Base-by-base conservation (phyloP, 495 filamentous ascomycete genomes). In the Tuber magnatum region DNA sequence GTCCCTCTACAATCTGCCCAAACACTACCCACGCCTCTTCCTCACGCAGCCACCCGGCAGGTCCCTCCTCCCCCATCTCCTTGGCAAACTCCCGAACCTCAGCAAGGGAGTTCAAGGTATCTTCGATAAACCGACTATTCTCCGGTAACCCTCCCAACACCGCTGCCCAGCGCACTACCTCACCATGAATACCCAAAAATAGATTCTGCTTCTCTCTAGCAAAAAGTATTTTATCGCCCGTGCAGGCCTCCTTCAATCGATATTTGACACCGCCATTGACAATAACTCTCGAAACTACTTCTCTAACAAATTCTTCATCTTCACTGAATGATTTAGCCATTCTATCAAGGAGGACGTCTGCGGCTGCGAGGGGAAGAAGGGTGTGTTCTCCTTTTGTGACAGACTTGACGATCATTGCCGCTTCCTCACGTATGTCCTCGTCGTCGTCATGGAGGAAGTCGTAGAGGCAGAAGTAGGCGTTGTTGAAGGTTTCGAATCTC, bases 171-270 rank as follows among this genome's bases (percentile, higher is more conserved):
- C 87, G 72, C 35, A 86, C 85, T 1, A 88, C 85, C 83, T 97
- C 94, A 12, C 87, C 83, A 4, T 92, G 88, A 70, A 92, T 88
- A 79, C 97, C 94, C 71, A 95, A 85, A 81, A 91, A 97, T 0
- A 97, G 85, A 75, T 99, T 99, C 77, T 94, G 93, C 79, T 95
- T 93, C 84, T 99, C 95, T 78, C 92, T 86, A 22, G 88, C 89
- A 80, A 99, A 99, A 0, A 99, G 85, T 3, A 91, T 87, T 42
- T 88, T 90, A 79, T 92, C 90, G 70, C 90, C 89, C 70, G 87
- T 86, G 65, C 87, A 80, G 38, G 88, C 87, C 38, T 86, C 79
- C 0, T 80, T 76, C 22, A 94, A 81, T 28, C 86, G 83, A 0
- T 82, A 78, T 5, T 83, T 83, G 0, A 91, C 87, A 0, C 87